Conservation (phyloP, 768 basidiomycete species). For the Kwoniella heveanensis region DNA sequence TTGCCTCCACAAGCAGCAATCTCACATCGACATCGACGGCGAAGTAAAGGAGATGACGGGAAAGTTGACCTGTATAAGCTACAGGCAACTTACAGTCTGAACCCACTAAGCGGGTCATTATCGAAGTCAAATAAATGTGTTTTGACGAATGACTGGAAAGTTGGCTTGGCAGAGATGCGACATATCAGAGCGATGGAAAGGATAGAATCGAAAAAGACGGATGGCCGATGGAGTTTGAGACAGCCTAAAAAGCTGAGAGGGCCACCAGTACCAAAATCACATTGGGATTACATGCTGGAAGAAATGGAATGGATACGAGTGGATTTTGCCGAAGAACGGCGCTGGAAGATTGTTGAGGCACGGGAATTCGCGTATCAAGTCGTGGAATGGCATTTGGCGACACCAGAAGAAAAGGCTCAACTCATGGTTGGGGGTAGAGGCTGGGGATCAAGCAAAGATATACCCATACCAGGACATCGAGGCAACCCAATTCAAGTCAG, state of each 20-base stretch:
- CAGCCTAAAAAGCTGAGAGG: constrained; percentile 93
- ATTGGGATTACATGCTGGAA: constrained; percentile 94
- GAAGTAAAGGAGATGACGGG: constrained; percentile 26
- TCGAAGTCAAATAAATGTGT: constrained; percentile 50
- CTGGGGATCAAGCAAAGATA: constrained; percentile 40
- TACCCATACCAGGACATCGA: constrained; percentile 31
- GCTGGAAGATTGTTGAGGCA: constrained; percentile 86
- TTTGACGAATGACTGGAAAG: constrained; percentile 59
- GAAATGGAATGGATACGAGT: constrained; percentile 99
- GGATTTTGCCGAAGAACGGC: constrained; percentile 91
- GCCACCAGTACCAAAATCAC: constrained; percentile 68
- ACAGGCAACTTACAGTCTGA: constrained; percentile 41
- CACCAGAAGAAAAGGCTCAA: constrained; percentile 64
- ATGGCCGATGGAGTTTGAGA: constrained; percentile 83
- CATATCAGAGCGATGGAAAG: constrained; percentile 78
- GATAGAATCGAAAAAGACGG: constrained; percentile 78
- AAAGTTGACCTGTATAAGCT: constrained; percentile 39
- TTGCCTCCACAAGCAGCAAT: constrained; percentile 19
- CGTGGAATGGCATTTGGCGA: constrained; percentile 81
- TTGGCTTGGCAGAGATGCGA: constrained; percentile 76
- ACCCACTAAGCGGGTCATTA: constrained; percentile 47
- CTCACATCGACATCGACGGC: constrained; percentile 17
- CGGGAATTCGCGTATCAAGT: constrained; percentile 78
- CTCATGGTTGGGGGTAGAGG: constrained; percentile 60
- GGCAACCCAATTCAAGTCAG: background rate